phyloP scores from a whole-genome alignment of 1,284 basidiomycete genomes.

The Peniophora sp. region DNA sequence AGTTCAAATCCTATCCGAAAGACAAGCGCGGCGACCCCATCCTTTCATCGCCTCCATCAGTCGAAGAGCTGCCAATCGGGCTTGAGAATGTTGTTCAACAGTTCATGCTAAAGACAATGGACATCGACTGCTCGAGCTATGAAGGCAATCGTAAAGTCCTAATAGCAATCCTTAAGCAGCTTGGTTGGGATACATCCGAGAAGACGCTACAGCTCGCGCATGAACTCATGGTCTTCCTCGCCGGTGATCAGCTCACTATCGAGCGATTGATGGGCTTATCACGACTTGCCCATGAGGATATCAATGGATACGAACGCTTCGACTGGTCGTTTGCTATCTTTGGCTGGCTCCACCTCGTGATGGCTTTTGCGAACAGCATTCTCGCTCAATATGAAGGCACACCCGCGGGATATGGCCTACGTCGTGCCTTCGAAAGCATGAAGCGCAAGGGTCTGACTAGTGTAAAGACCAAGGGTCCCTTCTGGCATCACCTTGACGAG shows the following conservation, averaged over 20 bases:
- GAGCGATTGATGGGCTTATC: slow-evolving; percentile 11
- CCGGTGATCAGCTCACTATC: slow-evolving; percentile 18
- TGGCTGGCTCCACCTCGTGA: slow-evolving; percentile 27
- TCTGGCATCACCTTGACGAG: slow-evolving; percentile 12
- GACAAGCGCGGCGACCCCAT: neutral
- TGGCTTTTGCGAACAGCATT: slow-evolving; percentile 21
- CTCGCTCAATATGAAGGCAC: slow-evolving; percentile 16
- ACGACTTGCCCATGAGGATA: slow-evolving; percentile 21
- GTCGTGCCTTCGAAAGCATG: slow-evolving; percentile 10
- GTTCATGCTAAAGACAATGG: slow-evolving; percentile 13
- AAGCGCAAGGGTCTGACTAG: slow-evolving; percentile 11
- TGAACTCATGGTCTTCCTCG: slow-evolving; percentile 9
- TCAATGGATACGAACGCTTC: slow-evolving; percentile 24
- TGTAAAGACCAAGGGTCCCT: slow-evolving; percentile 10
- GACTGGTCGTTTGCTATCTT: slow-evolving; percentile 20
- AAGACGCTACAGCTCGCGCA: neutral
- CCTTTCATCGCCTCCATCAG: neutral
- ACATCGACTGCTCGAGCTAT: slow-evolving; percentile 13
- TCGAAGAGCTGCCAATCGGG: neutral
- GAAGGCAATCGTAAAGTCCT: slow-evolving; percentile 14
- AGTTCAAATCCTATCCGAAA: neutral
- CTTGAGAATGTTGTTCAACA: slow-evolving; percentile 2
- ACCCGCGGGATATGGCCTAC: slow-evolving; percentile 7
- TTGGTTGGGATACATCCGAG: slow-evolving; percentile 4
- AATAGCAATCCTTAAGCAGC: slow-evolving; percentile 7